These are phyloP conservation scores for Epithele typhae DNA, from an alignment of 768 basidiomycete genomes.

Conservation along the genomic window DNA sequence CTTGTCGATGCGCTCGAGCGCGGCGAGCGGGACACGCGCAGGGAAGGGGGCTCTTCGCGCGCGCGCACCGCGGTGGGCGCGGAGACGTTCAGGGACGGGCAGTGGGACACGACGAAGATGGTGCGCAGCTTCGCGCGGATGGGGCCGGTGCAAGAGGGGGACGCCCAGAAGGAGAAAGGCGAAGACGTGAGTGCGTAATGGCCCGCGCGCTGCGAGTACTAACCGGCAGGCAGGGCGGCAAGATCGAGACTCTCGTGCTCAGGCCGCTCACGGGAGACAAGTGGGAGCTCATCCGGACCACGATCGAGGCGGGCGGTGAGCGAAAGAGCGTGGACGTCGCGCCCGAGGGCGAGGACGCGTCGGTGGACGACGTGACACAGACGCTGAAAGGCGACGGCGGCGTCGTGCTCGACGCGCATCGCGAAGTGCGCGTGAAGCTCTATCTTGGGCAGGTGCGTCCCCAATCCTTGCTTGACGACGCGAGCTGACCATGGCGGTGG, in stretches of 20 bases:
- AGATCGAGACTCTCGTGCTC: conserved; percentile 41
- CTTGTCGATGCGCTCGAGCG: conserved; percentile 59
- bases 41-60: conserved; percentile 16
- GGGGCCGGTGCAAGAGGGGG: conserved; percentile 33
- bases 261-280: conserved; percentile 40
- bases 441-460: conserved; percentile 61
- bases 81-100: conserved; percentile 45
- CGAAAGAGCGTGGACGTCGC: neutral
- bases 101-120: conserved; percentile 79
- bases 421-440: conserved; percentile 68
- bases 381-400: conserved; percentile 32
- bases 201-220: too few relatives aligned
- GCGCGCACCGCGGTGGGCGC: too few relatives aligned
- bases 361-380: conserved; percentile 37
- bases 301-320: conserved; percentile 25
- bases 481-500: too few relatives aligned
- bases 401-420: conserved; percentile 56
- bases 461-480: too few relatives aligned
- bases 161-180: conserved; percentile 28
- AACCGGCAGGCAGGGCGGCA: conserved; percentile 39
- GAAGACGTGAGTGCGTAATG: conserved; percentile 33
- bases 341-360: conserved; percentile 37
- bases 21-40: conserved; percentile 55
- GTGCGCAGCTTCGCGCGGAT: conserved; percentile 68
- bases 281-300: conserved; percentile 38